Conservation (phyloP, 768 basidiomycete genomes). For the Peribolospora kevripleyi region DNA sequence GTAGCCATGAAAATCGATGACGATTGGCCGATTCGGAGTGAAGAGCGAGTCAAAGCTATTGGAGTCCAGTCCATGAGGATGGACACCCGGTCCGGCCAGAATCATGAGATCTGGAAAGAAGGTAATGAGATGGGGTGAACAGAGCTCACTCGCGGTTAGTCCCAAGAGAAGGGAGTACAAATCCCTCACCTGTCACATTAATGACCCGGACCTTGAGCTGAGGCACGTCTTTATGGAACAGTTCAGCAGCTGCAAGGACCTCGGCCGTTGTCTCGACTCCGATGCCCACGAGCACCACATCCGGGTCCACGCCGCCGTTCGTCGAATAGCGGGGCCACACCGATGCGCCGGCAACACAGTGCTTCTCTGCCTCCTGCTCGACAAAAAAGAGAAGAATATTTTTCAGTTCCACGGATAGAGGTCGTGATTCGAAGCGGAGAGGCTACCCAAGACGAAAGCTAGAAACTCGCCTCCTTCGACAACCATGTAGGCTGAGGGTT, state of each 20-base stretch:
- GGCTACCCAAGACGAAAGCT: too few species aligned
- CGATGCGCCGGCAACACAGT: slow-evolving; percentile 67
- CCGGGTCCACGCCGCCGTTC: slow-evolving; percentile 19
- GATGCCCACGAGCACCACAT: slow-evolving; percentile 52
- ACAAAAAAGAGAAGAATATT: slow-evolving; percentile 32
- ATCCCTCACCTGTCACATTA: slow-evolving; percentile 29
- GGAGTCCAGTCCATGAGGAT: slow-evolving; percentile 46
- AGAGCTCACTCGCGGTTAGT: not conserved
- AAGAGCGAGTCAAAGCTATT: slow-evolving; percentile 45
- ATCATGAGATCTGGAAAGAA: slow-evolving; percentile 43
- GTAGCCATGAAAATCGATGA: slow-evolving; percentile 40
- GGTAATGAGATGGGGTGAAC: too few species aligned
- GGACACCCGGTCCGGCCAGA: slow-evolving; percentile 38
- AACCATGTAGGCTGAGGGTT: slow-evolving; percentile 22
- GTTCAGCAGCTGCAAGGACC: slow-evolving; percentile 58
- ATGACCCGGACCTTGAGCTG: slow-evolving; percentile 59
- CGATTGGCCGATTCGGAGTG: slow-evolving; percentile 39
- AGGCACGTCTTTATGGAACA: slow-evolving; percentile 45
- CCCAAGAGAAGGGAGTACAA: not conserved
- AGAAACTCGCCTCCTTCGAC: not conserved
- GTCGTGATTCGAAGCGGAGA: too few species aligned
- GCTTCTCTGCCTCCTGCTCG: slow-evolving; percentile 52
- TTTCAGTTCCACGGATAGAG: too few species aligned
- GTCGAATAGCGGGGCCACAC: slow-evolving; percentile 32
- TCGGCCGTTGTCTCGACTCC: slow-evolving; percentile 63